These are phyloP conservation scores for Desmodesmus armatus DNA, from an alignment of 139 green algal genomes.

Conservation along the genomic window DNA sequence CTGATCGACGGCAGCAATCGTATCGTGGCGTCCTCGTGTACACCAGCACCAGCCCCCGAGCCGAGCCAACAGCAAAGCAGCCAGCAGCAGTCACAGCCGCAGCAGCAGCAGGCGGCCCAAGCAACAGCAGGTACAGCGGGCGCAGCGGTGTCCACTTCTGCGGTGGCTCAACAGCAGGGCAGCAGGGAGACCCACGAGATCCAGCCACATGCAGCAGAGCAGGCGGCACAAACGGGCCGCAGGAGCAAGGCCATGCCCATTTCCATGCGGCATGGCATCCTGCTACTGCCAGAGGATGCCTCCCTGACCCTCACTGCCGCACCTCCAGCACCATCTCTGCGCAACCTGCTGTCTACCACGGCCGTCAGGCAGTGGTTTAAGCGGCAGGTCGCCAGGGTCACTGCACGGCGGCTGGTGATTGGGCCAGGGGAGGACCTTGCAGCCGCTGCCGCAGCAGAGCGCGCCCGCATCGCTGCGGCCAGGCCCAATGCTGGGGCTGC, in stretches of 20 bases:
- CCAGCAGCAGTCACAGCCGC: not conserved
- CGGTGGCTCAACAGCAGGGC: not conserved
- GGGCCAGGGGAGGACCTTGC: not conserved
- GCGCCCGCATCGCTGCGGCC: too few relatives aligned
- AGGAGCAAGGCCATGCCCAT: too few relatives aligned
- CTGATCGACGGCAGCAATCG: not conserved
- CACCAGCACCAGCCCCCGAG: not conserved
- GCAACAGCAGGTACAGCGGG: not conserved
- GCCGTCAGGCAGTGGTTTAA: slow-evolving; percentile 14
- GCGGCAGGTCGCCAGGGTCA: not conserved
- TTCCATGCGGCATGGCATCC: slow-evolving; percentile 25
- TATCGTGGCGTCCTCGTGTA: not conserved
- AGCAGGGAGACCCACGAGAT: not conserved
- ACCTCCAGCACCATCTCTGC: not conserved
- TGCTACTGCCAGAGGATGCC: slow-evolving; percentile 12
- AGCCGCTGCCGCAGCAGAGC: too few relatives aligned
- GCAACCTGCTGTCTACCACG: too few relatives aligned
- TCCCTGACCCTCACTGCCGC: not conserved
- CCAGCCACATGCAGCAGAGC: slow-evolving; percentile 23
- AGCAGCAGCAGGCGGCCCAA: not conserved
- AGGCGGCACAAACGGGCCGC: too few relatives aligned
- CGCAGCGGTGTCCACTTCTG: not conserved
- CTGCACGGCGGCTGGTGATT: not conserved
- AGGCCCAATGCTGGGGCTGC: too few relatives aligned
- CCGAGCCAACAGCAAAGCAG: not conserved